A percentile compares a stretch with the other conserved stretches of the same genome.
These are phyloP conservation scores for Diaporthe ampelina DNA, from an alignment of 2,329 filamentous ascomycete species.

Conservation along the genomic window DNA sequence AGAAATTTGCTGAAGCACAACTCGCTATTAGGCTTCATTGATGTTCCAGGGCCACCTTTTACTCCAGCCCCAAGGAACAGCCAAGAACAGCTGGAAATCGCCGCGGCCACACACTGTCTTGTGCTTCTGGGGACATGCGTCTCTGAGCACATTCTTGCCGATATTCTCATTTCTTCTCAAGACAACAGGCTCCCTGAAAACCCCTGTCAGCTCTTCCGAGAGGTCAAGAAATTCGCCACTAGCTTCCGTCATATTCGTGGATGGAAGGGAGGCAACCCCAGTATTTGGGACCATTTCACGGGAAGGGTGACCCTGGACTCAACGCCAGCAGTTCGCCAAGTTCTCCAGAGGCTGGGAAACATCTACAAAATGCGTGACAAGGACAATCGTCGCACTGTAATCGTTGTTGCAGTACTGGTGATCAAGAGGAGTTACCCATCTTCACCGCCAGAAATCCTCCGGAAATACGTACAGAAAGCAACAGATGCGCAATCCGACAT, in stretches of 20 bases:
- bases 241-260: no score
- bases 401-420: not conserved
- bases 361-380: no score
- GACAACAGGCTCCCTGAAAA: not conserved
- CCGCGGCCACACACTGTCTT: not conserved
- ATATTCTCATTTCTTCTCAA: not conserved
- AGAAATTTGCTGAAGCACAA: not conserved
- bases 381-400: not conserved
- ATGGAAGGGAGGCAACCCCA: not conserved
- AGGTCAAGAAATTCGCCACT: not conserved
- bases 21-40: not conserved
- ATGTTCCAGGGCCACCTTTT: not conserved
- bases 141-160: not conserved
- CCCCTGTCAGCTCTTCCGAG: not conserved
- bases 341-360: no score
- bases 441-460: not conserved
- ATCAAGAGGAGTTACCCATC: not conserved
- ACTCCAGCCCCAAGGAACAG: not conserved
- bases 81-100: not conserved
- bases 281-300: not conserved
- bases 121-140: not conserved
- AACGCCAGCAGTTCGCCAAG: no score
- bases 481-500: accelerated
- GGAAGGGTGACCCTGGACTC: not conserved
- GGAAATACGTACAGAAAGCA: not conserved